Conservation (phyloP, 306 rosid genomes). For the Trifolium fragiferum region DNA sequence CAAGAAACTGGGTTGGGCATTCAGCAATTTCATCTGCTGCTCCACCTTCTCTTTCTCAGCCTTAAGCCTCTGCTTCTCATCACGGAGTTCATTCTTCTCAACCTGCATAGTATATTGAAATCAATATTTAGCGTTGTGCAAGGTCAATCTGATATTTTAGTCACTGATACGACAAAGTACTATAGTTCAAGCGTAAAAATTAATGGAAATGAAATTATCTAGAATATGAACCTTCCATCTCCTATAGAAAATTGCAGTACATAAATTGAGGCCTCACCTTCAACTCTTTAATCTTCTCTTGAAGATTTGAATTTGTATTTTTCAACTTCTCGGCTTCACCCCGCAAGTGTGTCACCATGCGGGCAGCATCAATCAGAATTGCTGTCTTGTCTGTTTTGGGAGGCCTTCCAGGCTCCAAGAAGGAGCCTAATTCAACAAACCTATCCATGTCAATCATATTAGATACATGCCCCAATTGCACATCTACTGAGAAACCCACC, state of each 20-base stretch:
- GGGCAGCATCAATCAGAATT: conserved; percentile 78
- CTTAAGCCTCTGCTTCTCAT: conserved; percentile 92
- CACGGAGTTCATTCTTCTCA: conserved; percentile 94
- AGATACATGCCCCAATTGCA: conserved; percentile 35
- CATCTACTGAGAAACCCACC: conserved; percentile 30
- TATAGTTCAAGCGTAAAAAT: neutral
- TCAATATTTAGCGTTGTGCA: conserved; percentile 13
- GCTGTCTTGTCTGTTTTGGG: conserved; percentile 95
- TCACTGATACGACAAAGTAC: neutral
- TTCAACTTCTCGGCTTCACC: conserved; percentile 86
- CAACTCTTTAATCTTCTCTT: conserved; percentile 91
- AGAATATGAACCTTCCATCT: conserved; percentile 24
- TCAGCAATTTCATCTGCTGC: conserved; percentile 78
- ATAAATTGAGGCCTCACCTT: conserved; percentile 56
- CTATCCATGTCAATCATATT: conserved; percentile 54
- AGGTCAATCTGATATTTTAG: neutral
- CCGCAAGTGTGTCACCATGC: conserved; percentile 84
- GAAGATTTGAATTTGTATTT: conserved; percentile 77
- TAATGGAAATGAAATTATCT: conserved; percentile 10
- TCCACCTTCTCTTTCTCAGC: conserved; percentile 90
- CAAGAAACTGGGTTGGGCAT: conserved; percentile 77
- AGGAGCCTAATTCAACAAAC: conserved; percentile 87
- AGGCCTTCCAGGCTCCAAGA: conserved; percentile 93
- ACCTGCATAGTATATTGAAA: conserved; percentile 50
- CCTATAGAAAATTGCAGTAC: neutral